phyloP scores from a whole-genome alignment of 768 basidiomycete species.

The Termitomyces sp. region DNA sequence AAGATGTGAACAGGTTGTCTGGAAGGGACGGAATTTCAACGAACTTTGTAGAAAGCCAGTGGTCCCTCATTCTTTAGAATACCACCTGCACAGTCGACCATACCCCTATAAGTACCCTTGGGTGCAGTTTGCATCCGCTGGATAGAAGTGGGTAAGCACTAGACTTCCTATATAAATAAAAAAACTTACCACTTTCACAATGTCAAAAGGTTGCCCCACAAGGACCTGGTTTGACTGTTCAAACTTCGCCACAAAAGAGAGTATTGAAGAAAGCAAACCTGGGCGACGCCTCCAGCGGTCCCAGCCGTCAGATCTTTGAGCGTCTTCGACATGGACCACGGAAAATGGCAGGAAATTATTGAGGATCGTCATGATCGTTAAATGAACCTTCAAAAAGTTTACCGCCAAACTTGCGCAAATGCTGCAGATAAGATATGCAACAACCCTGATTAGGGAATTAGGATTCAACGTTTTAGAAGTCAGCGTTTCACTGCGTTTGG shows the following conservation, averaged over 20 bases:
- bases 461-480: not conserved
- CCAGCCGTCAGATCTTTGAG: conserved; percentile 86
- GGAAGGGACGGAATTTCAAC: not conserved
- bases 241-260: conserved; percentile 11
- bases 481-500: not conserved
- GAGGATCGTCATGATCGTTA: conserved; percentile 5
- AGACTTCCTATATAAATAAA: no score
- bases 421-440: conserved; percentile 23
- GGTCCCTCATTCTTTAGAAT: conserved; percentile 91
- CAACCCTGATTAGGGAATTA: conserved; percentile 5
- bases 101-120: conserved; percentile 82
- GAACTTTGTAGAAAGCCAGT: conserved; percentile 90
- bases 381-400: conserved; percentile 9
- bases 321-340: conserved; percentile 49
- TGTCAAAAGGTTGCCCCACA: conserved; percentile 94
- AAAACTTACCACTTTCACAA: conserved; percentile 86
- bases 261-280: conserved; percentile 38
- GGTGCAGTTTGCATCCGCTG: conserved; percentile 94
- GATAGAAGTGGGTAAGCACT: not conserved
- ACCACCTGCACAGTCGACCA: conserved; percentile 85
- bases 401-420: conserved; percentile 26
- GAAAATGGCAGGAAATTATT: conserved; percentile 2
- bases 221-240: conserved; percentile 48
- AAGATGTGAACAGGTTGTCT: conserved; percentile 1
- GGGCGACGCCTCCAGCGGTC: conserved; percentile 86